Evolutionary conservation across 2,329 filamentous ascomycete species (phyloP).

Genomic region (Talaromyces sp.): DNA sequence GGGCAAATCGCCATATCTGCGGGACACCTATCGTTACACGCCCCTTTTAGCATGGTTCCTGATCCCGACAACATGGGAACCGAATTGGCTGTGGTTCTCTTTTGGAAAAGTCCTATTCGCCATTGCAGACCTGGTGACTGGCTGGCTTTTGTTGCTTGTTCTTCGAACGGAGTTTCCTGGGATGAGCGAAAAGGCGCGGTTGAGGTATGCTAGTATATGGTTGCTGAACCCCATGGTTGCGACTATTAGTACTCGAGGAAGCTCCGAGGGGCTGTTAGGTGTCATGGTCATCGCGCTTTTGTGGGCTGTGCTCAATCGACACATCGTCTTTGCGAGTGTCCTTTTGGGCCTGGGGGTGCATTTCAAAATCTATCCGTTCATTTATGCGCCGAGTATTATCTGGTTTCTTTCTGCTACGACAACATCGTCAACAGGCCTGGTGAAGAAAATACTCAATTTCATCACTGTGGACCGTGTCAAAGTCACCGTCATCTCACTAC

Average conservation of each 20-base stretch:
- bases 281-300: constrained; percentile 78
- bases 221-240: constrained; percentile 97
- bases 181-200: constrained; percentile 55
- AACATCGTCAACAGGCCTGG: constrained; percentile 5
- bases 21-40: constrained; percentile 96
- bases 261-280: constrained; percentile 84
- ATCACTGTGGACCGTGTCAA: constrained; percentile 39
- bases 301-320: constrained; percentile 70
- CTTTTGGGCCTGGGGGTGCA: constrained; percentile 83
- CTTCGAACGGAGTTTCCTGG: constrained; percentile 40
- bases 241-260: constrained; percentile 90
- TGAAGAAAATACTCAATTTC: constrained; percentile 28
- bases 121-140: constrained; percentile 75
- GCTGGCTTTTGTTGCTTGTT: constrained; percentile 67
- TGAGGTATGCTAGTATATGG: constrained; percentile 83
- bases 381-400: constrained; percentile 68
- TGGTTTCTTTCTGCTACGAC: constrained; percentile 37
- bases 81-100: constrained; percentile 62
- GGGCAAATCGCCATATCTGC: constrained; percentile 73
- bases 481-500: constrained; percentile 58
- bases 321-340: constrained; percentile 64
- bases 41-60: constrained; percentile 90
- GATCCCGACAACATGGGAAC: constrained; percentile 66
- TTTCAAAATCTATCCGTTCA: constrained; percentile 98
- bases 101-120: constrained; percentile 89